Percentiles rank a stretch among this genome's conserved stretches.
Evolutionary conservation across 495 filamentous ascomycete species (phyloP).

Genomic region (Glarea lozoyensis): DNA sequence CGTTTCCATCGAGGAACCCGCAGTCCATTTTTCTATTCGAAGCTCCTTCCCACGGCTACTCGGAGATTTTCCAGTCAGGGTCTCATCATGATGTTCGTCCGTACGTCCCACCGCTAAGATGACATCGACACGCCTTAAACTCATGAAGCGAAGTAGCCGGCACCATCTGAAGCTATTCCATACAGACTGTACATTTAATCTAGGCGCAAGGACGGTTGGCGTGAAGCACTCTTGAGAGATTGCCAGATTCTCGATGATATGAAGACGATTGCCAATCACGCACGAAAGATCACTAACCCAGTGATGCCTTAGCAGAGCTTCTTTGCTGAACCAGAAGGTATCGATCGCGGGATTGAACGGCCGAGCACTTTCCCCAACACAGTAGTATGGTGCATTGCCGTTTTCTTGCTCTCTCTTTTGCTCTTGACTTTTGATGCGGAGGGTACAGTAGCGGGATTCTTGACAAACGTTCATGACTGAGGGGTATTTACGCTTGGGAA

Average conservation of each 20-base stretch:
- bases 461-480: background rate
- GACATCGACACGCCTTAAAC: background rate
- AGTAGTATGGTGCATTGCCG: slow-evolving; percentile 1
- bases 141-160: background rate
- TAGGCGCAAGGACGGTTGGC: no score
- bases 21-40: slow-evolving; percentile 2
- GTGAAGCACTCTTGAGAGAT: background rate
- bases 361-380: background rate
- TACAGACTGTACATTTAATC: background rate
- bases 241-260: background rate
- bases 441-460: background rate
- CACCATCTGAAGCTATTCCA: background rate
- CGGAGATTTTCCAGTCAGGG: background rate
- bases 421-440: background rate
- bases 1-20: slow-evolving; percentile 1
- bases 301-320: background rate
- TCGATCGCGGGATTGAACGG: slow-evolving; percentile 1
- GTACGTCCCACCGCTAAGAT: background rate
- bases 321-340: slow-evolving; percentile 1
- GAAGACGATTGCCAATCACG: background rate
- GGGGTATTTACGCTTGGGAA: background rate
- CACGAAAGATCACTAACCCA: background rate
- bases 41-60: background rate
- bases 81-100: background rate
- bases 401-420: slow-evolving; percentile 1